These are phyloP conservation scores for Canavalia gladiata DNA, from an alignment of 306 rosid genomes.

Conservation along the genomic window DNA sequence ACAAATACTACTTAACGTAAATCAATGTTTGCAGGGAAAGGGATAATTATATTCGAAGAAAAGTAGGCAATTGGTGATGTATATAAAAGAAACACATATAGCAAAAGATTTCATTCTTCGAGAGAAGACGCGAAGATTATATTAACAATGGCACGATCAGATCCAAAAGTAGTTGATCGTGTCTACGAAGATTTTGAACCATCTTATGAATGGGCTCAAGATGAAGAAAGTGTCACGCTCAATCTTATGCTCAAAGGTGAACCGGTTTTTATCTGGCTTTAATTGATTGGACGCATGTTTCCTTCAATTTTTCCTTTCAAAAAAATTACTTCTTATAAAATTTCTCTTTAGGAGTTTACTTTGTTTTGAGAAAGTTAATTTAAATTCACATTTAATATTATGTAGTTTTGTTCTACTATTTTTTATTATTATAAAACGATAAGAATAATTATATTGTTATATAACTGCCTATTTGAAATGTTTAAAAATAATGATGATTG, in stretches of 20 bases:
- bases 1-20: background rate
- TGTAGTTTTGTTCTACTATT: background rate
- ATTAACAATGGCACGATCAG: background rate
- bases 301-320: background rate
- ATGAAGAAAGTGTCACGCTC: constrained; percentile 14
- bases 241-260: constrained; percentile 28
- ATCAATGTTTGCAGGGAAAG: constrained; percentile 13
- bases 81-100: background rate
- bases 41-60: constrained; percentile 2
- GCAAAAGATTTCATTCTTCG: background rate
- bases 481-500: background rate
- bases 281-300: background rate
- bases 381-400: background rate
- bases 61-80: background rate
- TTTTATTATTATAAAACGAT: background rate
- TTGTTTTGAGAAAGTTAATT: background rate
- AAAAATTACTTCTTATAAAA: background rate
- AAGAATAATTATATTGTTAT: too few species aligned
- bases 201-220: constrained; percentile 35
- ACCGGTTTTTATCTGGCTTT: background rate
- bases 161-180: constrained; percentile 2
- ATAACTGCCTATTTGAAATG: background rate
- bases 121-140: background rate
- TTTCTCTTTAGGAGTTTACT: background rate
- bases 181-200: constrained; percentile 55